Evolutionary conservation across 2,329 filamentous ascomycete species (phyloP), one percentile per base, ranked within the genome.

Genomic region (Aspergillus aculeatinus): DNA sequence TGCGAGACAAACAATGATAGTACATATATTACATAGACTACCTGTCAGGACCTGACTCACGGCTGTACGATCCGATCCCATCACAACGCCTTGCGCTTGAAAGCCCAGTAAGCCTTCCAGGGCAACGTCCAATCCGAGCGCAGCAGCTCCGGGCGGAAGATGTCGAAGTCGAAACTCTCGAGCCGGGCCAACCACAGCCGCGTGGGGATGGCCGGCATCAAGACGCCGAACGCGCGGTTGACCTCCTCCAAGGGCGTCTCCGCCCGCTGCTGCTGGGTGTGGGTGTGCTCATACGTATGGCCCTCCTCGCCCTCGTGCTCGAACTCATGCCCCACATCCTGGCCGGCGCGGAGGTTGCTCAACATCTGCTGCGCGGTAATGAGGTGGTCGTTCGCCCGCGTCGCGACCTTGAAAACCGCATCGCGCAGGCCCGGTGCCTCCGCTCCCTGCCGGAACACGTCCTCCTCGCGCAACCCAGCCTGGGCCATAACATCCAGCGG

Each of bases 341-440:
- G 79, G 1, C 92, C 91, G 4, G 86, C 87, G 57, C 86, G 86
- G 21, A 96, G 79, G 68, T 90, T 91, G 70, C 87, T 88, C 61
- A 98, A 76, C 92, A 99, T 96, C 74, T 96, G 91, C 60, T 92
- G 83, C 2, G 90, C 94, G 0, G 94, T 98, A 67, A 97, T 96
- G 35, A 99, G 81, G 76, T 99, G 95, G 73, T 99, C 95, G 71
- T 96, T 96, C 6, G 95, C 95, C 42, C 94, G 86, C 0, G 95
- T 99, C 0, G 95, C 95, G 14, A 99, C 91, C 4, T 87, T 84
- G 76, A 98, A 99, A 0, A 98, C 87, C 3, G 93, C 94, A 75
- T 99, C 94, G 62, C 90, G 87, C 19, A 98, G 81, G 0, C 93
- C 93, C 0, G 86, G 82, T 0, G 94, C 94, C n/a, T 85, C 79